Evolutionary conservation across 164 flowering plant genomes (phyloP).

Genomic region (Akebia trifoliata): DNA sequence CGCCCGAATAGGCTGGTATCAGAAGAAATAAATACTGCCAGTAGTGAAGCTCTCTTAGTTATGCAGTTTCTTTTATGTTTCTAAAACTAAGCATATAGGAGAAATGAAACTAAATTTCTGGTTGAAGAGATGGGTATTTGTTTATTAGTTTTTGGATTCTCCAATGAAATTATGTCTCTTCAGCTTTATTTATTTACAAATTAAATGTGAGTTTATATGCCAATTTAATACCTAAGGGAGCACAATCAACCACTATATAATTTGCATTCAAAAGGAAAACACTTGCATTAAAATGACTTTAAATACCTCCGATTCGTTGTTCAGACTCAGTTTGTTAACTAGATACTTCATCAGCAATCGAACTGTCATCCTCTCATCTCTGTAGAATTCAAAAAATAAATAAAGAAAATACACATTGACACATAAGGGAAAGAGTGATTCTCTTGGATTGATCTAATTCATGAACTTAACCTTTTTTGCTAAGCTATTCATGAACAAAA

Average conservation of each 20-base stretch:
- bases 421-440: neutral
- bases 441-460: neutral
- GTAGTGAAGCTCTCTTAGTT: constrained; percentile 30
- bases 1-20: constrained; percentile 20
- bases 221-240: neutral
- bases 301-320: constrained; percentile 93
- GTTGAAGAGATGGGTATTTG: constrained; percentile 2
- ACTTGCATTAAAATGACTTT: neutral
- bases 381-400: constrained; percentile 17
- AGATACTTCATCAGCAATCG: constrained; percentile 77
- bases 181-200: neutral
- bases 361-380: constrained; percentile 91
- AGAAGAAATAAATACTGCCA: constrained; percentile 7
- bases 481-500: no score
- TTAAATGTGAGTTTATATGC: constrained; percentile 4
- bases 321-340: constrained; percentile 80
- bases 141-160: constrained; percentile 14
- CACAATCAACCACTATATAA: constrained; percentile 9
- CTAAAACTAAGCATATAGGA: constrained; percentile 17
- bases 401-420: neutral
- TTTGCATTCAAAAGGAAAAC: constrained; percentile 8
- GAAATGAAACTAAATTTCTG: neutral
- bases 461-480: no score
- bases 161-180: constrained; percentile 7
- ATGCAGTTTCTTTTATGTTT: constrained; percentile 52